Base-by-base conservation (phyloP, 495 filamentous ascomycete species). In the Staphylotrichum longicolle region DNA sequence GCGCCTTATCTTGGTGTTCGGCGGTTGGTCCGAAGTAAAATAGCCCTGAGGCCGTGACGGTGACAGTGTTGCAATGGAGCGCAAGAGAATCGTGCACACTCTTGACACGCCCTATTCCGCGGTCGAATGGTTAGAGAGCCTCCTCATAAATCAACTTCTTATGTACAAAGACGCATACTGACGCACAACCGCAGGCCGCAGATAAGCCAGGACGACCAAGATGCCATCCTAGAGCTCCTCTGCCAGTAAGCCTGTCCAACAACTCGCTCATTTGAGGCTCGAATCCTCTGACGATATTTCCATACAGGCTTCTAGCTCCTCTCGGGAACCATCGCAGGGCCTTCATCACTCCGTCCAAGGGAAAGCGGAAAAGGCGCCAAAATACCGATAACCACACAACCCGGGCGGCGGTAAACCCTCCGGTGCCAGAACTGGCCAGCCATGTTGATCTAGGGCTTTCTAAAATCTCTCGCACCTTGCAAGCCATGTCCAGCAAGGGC, bases 381-480 rank as follows among this genome's bases (percentile, higher is more conserved):
- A 48, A 27, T 33, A 7, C 33, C 15, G 55, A 48, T n/a, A 11
- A 63, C 67, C 15, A 41, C 40, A 27, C 48, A n/a, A 20, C 47
- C 34, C 14, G 3, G 11, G 5, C 49, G 11, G 44, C 57, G 3
- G 20, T 27, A 27, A 27, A 27, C 20, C 72, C 78, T 42, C 75
- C 81, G 30, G 57, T 60, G 30, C 84, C 83, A 20, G 79, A 81
- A 33, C 61, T 87, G 9, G 65, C 72, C n/a, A 64, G 72, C 8
- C 75, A 81, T 63, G 57, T 89, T 44, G 81, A 84, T 5, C 68
- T 88, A 42, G 86, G 87, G 20, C 73, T 89, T 51, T 78, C 84
- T 60, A 72, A 69, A 52, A 79, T 86, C 49, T 84, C 79, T 12
- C 77, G 80, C n/a, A 73, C 70, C 57, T 76, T 90, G 2, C 78